A percentile compares a stretch with the other conserved stretches of the same genome.
Evolutionary conservation across 306 rosid genomes (phyloP).

Genomic region (Fagus crenata): DNA sequence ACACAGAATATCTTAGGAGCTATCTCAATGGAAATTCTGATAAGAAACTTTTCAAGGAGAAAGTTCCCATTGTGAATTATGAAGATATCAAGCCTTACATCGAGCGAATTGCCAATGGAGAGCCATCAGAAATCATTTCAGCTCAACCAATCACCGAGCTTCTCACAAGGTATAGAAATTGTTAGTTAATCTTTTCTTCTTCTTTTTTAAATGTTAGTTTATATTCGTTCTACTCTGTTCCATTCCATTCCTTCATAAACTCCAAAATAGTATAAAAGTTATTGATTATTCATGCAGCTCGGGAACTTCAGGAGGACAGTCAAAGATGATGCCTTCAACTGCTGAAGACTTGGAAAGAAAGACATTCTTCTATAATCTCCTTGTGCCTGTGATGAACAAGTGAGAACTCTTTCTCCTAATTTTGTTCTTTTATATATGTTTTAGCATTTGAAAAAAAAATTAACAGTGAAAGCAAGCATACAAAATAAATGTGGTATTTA

Average conservation of each 20-base stretch:
- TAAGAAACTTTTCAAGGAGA: slow-evolving; percentile 52
- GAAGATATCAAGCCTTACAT: slow-evolving; percentile 75
- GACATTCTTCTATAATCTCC: slow-evolving; percentile 82
- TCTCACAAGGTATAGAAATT: slow-evolving; percentile 57
- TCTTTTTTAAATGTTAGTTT: neutral
- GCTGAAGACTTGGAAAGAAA: slow-evolving; percentile 80
- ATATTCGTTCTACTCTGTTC: neutral
- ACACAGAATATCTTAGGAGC: slow-evolving; percentile 63
- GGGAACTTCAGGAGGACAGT: slow-evolving; percentile 90
- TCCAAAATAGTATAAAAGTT: neutral
- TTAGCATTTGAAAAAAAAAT: neutral
- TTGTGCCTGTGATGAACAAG: slow-evolving; percentile 90
- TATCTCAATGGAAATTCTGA: slow-evolving; percentile 54
- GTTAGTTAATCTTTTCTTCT: neutral
- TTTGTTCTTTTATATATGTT: neutral
- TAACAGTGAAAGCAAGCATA: neutral
- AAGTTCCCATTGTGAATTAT: slow-evolving; percentile 66
- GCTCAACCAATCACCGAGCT: slow-evolving; percentile 76
- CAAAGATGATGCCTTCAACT: slow-evolving; percentile 87
- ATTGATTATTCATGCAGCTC: slow-evolving; percentile 48
- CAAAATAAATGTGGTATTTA: slow-evolving; percentile 11
- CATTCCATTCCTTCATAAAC: too few species aligned
- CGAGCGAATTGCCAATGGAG: slow-evolving; percentile 76
- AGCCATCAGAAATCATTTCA: slow-evolving; percentile 65
- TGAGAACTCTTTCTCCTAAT: slow-evolving; percentile 30